Percentiles rank a stretch among this genome's conserved stretches.
Evolutionary conservation across 2,329 filamentous ascomycete genomes (phyloP).

Genomic region (Xylaria sp.): DNA sequence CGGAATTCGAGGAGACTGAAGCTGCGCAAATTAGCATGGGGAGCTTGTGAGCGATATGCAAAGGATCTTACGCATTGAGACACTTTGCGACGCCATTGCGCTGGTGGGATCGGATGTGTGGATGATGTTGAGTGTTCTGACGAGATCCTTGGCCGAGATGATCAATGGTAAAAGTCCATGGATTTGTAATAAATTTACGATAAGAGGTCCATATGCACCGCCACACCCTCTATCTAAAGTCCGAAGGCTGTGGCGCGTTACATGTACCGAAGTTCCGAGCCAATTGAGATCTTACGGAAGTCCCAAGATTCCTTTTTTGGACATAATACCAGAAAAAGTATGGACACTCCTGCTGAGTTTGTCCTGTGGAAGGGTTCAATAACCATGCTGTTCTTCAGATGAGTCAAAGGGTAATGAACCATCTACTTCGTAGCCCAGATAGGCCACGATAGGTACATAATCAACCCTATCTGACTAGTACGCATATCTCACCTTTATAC

Average conservation of each 20-base stretch:
- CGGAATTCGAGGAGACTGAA: conserved; percentile 31
- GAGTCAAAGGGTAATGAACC: no score
- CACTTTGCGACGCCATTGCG: conserved; percentile 24
- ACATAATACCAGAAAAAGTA: conserved; percentile 7
- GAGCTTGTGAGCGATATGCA: background rate
- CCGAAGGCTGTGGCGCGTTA: conserved; percentile 7
- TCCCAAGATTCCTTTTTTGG: conserved; percentile 22
- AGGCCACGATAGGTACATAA: no score
- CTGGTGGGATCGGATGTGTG: background rate
- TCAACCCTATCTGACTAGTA: no score
- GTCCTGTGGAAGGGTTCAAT: background rate
- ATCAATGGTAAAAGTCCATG: conserved; percentile 1
- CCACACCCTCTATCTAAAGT: conserved; percentile 15
- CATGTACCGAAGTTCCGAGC: background rate
- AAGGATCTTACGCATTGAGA: conserved; percentile 29
- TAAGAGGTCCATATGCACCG: conserved; percentile 5
- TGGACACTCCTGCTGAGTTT: background rate
- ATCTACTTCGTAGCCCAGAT: no score
- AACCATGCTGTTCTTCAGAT: conserved; percentile 12
- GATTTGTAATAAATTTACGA: conserved; percentile 24
- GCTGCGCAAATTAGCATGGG: conserved; percentile 28
- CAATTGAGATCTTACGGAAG: no score
- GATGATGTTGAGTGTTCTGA: conserved; percentile 4
- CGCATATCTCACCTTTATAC: no score
- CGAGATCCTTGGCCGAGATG: background rate